Conservation (phyloP, 2,329 filamentous ascomycete genomes). For the Monilinia fructigena region DNA sequence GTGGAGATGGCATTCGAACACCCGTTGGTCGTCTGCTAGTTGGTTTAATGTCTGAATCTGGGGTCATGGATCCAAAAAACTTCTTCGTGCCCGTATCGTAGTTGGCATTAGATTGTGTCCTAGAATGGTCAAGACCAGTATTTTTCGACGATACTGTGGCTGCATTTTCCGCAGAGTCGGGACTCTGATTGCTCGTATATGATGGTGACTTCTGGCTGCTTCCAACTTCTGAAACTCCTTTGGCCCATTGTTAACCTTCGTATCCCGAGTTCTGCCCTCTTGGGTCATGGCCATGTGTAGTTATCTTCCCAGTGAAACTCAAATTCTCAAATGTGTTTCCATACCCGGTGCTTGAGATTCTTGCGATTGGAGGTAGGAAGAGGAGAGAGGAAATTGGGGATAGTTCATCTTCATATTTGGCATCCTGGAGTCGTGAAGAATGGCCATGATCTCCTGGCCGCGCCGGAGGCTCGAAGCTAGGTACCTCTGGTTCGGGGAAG, state of each 20-base stretch:
- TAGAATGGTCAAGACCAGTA: conserved; percentile 27
- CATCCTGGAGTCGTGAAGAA: conserved; percentile 34
- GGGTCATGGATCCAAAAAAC: conserved; percentile 24
- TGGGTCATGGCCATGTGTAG: conserved; percentile 16
- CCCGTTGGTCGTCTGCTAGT: conserved; percentile 33
- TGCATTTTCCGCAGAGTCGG: conserved; percentile 35
- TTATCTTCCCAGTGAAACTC: conserved; percentile 15
- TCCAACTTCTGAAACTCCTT: conserved; percentile 26
- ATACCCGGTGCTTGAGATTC: conserved; percentile 39
- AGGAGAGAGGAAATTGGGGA: conserved; percentile 45
- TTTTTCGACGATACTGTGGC: conserved; percentile 23
- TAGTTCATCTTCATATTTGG: conserved; percentile 26
- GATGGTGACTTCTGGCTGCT: conserved; percentile 28
- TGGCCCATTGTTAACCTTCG: conserved; percentile 23
- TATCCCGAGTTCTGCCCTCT: conserved; percentile 23
- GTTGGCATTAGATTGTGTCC: conserved; percentile 26
- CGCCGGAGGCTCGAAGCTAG: conserved; percentile 35
- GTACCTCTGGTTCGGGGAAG: conserved; percentile 36
- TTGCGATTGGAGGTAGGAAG: conserved; percentile 45
- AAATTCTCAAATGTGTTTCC: conserved; percentile 21
- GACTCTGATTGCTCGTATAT: conserved; percentile 28
- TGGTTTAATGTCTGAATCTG: conserved; percentile 30
- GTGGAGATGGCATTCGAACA: conserved; percentile 34
- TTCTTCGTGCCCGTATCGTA: conserved; percentile 26
- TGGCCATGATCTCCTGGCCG: conserved; percentile 35